Percentiles rank a stretch among this genome's conserved stretches.
These are phyloP conservation scores for Cajanus cajan DNA, from an alignment of 306 rosid species.

Conservation along the genomic window DNA sequence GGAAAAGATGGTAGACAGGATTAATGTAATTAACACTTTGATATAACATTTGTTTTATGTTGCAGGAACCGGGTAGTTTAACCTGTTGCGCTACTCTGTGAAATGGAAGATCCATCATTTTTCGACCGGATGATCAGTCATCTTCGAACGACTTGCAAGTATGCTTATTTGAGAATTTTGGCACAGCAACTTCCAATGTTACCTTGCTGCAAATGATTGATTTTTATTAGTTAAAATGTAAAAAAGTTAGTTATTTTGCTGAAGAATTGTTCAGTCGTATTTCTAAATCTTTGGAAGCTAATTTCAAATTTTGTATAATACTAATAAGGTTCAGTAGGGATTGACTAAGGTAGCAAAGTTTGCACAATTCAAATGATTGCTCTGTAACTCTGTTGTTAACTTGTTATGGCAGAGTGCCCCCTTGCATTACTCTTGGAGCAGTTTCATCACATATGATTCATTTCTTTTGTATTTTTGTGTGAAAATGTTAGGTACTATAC, in stretches of 20 bases:
- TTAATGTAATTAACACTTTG: not conserved
- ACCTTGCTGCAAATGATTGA: not conserved
- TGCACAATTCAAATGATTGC: not conserved
- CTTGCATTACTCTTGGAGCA: not conserved
- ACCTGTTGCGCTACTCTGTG: not conserved
- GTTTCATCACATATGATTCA: not conserved
- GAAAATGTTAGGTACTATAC: conserved; percentile 62
- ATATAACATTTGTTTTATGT: conserved; percentile 7
- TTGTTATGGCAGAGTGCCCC: conserved; percentile 18
- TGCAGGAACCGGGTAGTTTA: conserved; percentile 33
- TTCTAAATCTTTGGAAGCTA: not conserved
- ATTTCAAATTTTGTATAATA: not conserved
- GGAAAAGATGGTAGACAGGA: not conserved
- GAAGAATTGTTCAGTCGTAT: not conserved
- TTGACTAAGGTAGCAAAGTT: not conserved
- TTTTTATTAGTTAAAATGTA: not conserved
- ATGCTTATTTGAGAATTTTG: conserved; percentile 5
- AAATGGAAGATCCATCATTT: conserved; percentile 65
- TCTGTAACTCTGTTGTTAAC: not conserved
- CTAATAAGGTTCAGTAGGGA: not conserved
- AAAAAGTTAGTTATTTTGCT: not conserved
- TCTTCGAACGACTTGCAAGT: conserved; percentile 83
- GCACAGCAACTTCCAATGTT: not conserved
- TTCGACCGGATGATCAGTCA: conserved; percentile 57
- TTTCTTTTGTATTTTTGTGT: not conserved